Percentiles rank a stretch among this genome's conserved stretches.
Evolutionary conservation across 1,284 basidiomycete species (phyloP).

Genomic region (Leccinum pachyderme): DNA sequence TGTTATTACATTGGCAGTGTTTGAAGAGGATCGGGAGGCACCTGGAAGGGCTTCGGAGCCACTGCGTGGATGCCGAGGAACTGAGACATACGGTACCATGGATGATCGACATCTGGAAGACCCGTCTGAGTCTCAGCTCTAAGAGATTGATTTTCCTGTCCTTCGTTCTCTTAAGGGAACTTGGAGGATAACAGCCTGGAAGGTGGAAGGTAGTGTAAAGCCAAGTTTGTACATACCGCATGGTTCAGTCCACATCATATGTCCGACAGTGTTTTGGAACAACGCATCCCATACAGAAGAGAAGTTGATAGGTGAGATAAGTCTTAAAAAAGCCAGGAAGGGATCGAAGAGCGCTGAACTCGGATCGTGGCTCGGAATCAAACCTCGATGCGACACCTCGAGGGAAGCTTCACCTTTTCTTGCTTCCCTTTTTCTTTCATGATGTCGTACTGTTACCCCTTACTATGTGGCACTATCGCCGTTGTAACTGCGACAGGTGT

Average conservation of each 20-base stretch:
- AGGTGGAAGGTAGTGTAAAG: background rate
- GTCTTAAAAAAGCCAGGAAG: background rate
- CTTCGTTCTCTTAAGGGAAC: background rate
- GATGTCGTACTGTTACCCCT: background rate
- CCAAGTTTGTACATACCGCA: background rate
- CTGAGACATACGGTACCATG: background rate
- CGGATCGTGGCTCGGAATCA: background rate
- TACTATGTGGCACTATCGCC: too few relatives aligned
- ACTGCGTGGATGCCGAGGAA: background rate
- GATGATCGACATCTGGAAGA: background rate
- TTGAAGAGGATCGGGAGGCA: background rate
- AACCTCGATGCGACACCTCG: conserved; percentile 1
- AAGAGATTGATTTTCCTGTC: background rate
- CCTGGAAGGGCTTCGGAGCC: background rate
- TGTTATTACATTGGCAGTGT: background rate
- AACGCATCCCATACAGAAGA: background rate
- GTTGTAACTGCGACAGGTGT: background rate
- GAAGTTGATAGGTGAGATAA: background rate
- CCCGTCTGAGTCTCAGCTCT: background rate
- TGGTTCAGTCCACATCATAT: background rate
- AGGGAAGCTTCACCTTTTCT: background rate
- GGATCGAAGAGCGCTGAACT: background rate
- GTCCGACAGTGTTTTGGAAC: too few relatives aligned
- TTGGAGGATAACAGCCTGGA: background rate
- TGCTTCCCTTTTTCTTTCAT: background rate